Base-by-base conservation (phyloP, 192 early-diverging fungal species). In the Podila epigama region DNA sequence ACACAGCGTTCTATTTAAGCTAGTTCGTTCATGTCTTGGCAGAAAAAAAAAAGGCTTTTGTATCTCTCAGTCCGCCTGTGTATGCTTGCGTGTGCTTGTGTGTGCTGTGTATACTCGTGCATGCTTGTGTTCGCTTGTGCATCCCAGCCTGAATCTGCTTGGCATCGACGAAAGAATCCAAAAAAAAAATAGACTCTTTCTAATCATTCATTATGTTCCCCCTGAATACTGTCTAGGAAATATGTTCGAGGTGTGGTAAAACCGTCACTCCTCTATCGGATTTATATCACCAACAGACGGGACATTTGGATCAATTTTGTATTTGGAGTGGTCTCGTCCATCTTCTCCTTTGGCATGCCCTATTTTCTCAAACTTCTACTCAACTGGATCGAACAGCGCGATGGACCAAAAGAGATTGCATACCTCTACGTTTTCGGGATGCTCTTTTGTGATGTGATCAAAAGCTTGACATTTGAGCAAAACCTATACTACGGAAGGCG, bases 401-500 rank as follows among this genome's bases (percentile, higher is more conserved):
- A 66, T 12, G 60, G 63, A 28, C 79, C 83, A 16, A 55, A 60
- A 3, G 73, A 85, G 33, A 31, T 70, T 28, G 85, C 85, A 8
- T 86, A 84, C 48, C 33, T 87, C 12, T 87, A 85, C 41, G 72
- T 84, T 35, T 48, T 82, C 35, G 78, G 81, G 7, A 83, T 89
- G 56, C 81, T 89, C 53, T 32, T 69, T 25, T 64, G 67, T 28
- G 81, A 82, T 44, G 48, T 86, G 4, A 20, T 54, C 33, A 71
- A 79, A 56, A 75, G 75, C 12, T 31, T 86, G 32, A 77, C 70
- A 22, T 83, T 82, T 35, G 85, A 78, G 33, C 77, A 85, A 16
- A 77, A 85, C 33, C 66, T 87, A 3, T 89, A 82, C 68, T 78
- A 81, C 28, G 84, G 86, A 9, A 59, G 84, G 62, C 67, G 87